Evolutionary conservation across 73 alveolate species (phyloP).

Genomic region (Paramecium octaurelia): DNA sequence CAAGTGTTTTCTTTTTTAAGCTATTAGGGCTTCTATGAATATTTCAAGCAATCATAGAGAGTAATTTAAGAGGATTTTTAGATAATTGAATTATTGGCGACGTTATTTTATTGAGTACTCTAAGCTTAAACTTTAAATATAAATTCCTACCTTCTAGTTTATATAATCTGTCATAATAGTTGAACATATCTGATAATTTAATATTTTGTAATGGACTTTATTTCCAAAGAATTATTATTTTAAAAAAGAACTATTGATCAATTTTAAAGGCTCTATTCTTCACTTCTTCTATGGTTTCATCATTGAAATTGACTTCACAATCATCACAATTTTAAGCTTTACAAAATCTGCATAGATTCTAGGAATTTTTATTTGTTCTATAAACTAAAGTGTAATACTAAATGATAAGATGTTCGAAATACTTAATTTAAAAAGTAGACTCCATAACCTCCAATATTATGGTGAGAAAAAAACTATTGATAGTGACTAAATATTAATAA

Average conservation of each 20-base stretch:
- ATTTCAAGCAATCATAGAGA: slow-evolving; percentile 15
- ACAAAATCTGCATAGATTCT: neutral
- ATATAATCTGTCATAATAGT: neutral
- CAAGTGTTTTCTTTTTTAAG: slow-evolving; percentile 83
- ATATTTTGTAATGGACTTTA: neutral
- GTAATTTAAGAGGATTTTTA: neutral
- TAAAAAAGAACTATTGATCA: neutral
- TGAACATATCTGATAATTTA: neutral
- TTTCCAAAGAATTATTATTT: neutral
- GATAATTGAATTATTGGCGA: no score
- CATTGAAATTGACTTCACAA: neutral
- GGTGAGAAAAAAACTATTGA: neutral
- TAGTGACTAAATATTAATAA: neutral
- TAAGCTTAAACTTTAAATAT: neutral
- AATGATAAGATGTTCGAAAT: neutral
- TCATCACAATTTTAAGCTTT: neutral
- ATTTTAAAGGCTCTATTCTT: neutral
- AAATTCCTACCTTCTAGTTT: neutral
- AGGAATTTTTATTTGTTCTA: neutral
- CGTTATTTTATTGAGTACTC: neutral
- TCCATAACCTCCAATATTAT: neutral
- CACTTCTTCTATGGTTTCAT: neutral
- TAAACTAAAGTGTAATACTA: neutral
- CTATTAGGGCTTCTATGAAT: slow-evolving; percentile 66
- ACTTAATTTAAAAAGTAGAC: neutral